Conservation (phyloP, 139 green algal genomes). For the Raphidocelis subcapitata region DNA sequence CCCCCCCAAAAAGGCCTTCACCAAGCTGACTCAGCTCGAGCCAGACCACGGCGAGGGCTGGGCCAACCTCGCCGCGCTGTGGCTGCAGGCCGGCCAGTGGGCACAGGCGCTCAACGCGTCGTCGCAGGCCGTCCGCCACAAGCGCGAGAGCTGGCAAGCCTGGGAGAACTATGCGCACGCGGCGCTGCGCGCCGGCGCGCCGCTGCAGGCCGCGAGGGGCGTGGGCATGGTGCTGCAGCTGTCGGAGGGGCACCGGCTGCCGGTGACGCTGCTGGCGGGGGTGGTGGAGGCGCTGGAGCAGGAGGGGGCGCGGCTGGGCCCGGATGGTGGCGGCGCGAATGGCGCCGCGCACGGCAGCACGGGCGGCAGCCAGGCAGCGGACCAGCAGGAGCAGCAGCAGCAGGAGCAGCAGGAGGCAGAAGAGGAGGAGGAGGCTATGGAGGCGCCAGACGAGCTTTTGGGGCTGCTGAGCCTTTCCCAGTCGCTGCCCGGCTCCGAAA, state of each 20-base stretch:
- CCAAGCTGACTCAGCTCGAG: conserved; percentile 76
- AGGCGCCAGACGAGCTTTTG: conserved; percentile 26
- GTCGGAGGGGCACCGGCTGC: conserved; percentile 42
- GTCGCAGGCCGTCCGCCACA: conserved; percentile 69
- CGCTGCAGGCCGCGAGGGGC: conserved; percentile 36
- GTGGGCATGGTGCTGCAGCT: conserved; percentile 53
- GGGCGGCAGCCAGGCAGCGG: conserved; percentile 4
- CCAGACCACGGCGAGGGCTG: conserved; percentile 88
- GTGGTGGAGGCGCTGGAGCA: conserved; percentile 42
- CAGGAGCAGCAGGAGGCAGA: conserved; percentile 9
- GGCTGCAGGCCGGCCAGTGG: conserved; percentile 52
- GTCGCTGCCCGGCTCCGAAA: conserved; percentile 6
- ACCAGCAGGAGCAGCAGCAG: conserved; percentile 8
- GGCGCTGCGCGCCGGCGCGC: conserved; percentile 41
- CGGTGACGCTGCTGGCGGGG: conserved; percentile 37
- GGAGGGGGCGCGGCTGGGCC: conserved; percentile 1
- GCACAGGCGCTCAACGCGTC: conserved; percentile 42
- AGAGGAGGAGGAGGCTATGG: conserved; percentile 25
- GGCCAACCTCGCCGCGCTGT: conserved; percentile 94
- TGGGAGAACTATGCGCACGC: conserved; percentile 88
- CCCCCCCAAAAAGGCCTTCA: conserved; percentile 65
- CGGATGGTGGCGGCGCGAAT: background rate
- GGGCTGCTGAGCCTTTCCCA: conserved; percentile 26
- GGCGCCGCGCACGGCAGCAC: background rate
- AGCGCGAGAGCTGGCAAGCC: conserved; percentile 83